phyloP scores from a whole-genome alignment of 306 rosid genomes.

The Pyrus bretschneideri region DNA sequence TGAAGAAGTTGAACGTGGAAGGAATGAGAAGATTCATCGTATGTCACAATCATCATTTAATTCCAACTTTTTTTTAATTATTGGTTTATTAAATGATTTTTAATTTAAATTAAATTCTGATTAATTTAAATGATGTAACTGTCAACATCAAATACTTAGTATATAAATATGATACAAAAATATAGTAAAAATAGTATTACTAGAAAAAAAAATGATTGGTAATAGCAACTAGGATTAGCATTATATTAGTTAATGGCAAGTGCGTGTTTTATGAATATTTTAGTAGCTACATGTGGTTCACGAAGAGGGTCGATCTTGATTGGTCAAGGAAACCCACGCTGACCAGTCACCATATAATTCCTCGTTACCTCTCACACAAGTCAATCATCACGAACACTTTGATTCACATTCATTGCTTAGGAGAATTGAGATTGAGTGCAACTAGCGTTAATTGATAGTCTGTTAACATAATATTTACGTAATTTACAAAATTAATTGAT shows the following conservation, averaged over 20 bases:
- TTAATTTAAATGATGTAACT: too few species aligned
- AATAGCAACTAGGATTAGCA: background rate
- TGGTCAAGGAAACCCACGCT: background rate
- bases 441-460: background rate
- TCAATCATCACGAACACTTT: background rate
- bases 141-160: accelerated
- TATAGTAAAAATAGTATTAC: too few species aligned
- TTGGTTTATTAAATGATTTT: too few species aligned
- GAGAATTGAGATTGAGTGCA: background rate
- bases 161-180: too few species aligned
- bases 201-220: background rate
- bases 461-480: too few species aligned
- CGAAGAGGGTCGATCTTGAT: background rate
- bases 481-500: too few species aligned
- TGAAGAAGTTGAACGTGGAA: too few species aligned
- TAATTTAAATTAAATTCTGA: too few species aligned
- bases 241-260: background rate
- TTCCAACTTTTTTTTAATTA: too few species aligned
- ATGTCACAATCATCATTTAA: too few species aligned
- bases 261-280: background rate
- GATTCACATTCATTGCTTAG: background rate
- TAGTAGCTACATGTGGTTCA: background rate
- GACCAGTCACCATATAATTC: background rate
- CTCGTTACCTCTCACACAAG: background rate
- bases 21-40: accelerated